Base-by-base conservation (phyloP, 1,139 yeast species). In the Nakaseomyces uthaithaninus region DNA sequence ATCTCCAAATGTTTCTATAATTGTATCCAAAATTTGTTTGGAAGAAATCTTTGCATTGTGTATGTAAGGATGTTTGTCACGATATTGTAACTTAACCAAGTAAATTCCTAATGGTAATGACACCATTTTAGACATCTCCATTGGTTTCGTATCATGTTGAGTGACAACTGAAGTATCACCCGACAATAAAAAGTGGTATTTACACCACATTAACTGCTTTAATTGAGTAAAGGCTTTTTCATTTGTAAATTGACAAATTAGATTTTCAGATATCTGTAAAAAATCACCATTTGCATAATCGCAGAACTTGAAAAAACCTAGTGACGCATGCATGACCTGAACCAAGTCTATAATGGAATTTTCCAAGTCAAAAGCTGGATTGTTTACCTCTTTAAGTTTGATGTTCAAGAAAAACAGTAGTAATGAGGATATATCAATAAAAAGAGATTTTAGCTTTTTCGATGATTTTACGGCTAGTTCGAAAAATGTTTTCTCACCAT, bases 121-220 rank as follows among this genome's bases (percentile, higher is more conserved):
- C 31, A 79, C 74, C 1, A 64, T 63, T 28, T 65, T 63, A 11
- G 63, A 64, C 53, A 80, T 62, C 4, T 59, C 57, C 2, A 51
- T 54, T 1, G 74, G 64, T 2, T 63, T 62, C 0, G 94, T 75
- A 14, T 67, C 69, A 54, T 89, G 97, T 46, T 83, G 80, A 30
- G 65, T 70, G 0, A 94, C 87, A 4, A 67, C 65, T 48, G 74
- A 75, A 5, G 68, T 68, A 16, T 78, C 86, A 17, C 76, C 68
- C 1, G 78, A 66, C 3, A 86, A 64, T 2, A 69, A 66, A 43
- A 84, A 70, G 33, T 85, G 94, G 53, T 80, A 86, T 10, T 85
- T 70, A 57, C 98, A 91, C 46, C 77, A 71, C 17, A 91, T 64
- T 25, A 86, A 69, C 53, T 91, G 97, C 8, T 84, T 87, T 86